These are phyloP conservation scores for Prinsepia uniflora DNA, from an alignment of 306 rosid genomes.

Conservation along the genomic window DNA sequence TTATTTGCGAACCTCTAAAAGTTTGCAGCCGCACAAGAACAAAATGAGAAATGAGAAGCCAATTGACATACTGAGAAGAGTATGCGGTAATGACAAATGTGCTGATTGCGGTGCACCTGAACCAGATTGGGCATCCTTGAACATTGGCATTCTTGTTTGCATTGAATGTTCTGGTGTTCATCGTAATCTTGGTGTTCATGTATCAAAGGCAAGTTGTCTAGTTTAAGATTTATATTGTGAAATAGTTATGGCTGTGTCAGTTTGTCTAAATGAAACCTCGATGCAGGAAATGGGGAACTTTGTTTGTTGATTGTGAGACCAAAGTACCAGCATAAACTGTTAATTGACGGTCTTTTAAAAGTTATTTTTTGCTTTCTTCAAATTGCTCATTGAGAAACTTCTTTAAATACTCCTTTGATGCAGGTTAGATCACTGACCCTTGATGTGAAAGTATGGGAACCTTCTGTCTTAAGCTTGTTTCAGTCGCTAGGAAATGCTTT, in stretches of 20 bases:
- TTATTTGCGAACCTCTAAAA: slow-evolving; percentile 41
- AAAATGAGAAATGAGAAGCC: slow-evolving; percentile 49
- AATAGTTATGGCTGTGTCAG: not conserved
- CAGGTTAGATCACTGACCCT: slow-evolving; percentile 82
- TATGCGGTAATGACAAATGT: slow-evolving; percentile 74
- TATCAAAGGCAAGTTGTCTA: slow-evolving; percentile 67
- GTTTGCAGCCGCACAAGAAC: slow-evolving; percentile 38
- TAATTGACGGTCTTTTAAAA: too few species aligned
- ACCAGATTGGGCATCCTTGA: slow-evolving; percentile 88
- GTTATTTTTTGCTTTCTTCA: not conserved
- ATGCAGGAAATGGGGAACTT: too few species aligned
- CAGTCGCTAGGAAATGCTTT: slow-evolving; percentile 62
- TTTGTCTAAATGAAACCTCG: not conserved
- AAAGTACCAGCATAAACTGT: too few species aligned
- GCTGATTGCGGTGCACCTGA: slow-evolving; percentile 87
- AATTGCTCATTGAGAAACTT: slow-evolving; percentile 24
- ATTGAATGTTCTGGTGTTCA: slow-evolving; percentile 85
- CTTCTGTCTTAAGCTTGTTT: slow-evolving; percentile 54
- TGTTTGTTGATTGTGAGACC: too few species aligned
- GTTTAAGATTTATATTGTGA: not conserved
- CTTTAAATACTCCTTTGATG: slow-evolving; percentile 24
- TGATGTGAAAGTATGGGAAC: slow-evolving; percentile 85
- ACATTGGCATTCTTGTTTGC: slow-evolving; percentile 79
- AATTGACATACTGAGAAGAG: slow-evolving; percentile 62
- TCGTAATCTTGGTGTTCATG: slow-evolving; percentile 87